phyloP scores from a whole-genome alignment of 129 eudicot species.

The Tagetes patula region DNA sequence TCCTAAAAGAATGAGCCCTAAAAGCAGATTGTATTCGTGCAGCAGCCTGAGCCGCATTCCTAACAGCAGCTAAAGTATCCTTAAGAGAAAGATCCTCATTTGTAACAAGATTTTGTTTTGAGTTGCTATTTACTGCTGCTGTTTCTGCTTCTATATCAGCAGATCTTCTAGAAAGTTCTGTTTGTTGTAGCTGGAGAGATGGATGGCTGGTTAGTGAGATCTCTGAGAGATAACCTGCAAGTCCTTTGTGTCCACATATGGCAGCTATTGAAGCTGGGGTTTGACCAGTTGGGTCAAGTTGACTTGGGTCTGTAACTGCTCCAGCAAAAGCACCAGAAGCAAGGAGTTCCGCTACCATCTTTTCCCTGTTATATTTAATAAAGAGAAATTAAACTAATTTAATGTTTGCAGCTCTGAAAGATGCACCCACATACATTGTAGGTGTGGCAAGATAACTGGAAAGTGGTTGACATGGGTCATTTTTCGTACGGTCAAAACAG shows the following conservation, averaged over 20 bases:
- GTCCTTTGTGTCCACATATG: conserved; percentile 69
- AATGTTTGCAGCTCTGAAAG: conserved; percentile 1
- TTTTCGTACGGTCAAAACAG: background rate
- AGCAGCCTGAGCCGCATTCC: conserved; percentile 92
- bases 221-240: conserved; percentile 96
- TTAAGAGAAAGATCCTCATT: conserved; percentile 65
- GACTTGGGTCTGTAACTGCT: conserved; percentile 92
- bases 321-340: conserved; percentile 93
- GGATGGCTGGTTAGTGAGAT: conserved; percentile 80
- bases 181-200: conserved; percentile 65
- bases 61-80: conserved; percentile 73
- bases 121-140: conserved; percentile 41
- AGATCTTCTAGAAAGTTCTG: conserved; percentile 57
- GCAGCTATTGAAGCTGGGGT: conserved; percentile 91
- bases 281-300: conserved; percentile 73
- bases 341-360: conserved; percentile 88
- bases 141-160: conserved; percentile 68
- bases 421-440: background rate
- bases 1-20: conserved; percentile 93
- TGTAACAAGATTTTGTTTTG: conserved; percentile 34
- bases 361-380: conserved; percentile 56
- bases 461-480: background rate
- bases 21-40: conserved; percentile 96
- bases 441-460: background rate
- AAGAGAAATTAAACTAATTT: conserved; percentile 6